Conservation (phyloP, 2,329 filamentous ascomycete species). For the Trichoderma atroviride region DNA sequence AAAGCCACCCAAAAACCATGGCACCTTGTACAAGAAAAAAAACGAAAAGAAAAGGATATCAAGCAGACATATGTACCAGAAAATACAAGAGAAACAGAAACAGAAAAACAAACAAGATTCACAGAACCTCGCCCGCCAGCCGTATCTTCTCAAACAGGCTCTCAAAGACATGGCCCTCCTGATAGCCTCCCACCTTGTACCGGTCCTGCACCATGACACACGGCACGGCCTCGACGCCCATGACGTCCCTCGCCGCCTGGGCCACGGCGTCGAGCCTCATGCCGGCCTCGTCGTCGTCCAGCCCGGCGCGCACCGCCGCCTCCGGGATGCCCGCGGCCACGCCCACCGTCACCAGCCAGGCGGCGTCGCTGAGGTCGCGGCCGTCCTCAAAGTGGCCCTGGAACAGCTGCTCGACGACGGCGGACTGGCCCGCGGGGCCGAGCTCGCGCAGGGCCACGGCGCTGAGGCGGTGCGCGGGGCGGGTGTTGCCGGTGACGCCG, state of each 20-base stretch:
- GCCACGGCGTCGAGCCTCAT: constrained; percentile 39
- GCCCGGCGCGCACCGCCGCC: constrained; percentile 34
- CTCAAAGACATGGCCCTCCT: constrained; percentile 67
- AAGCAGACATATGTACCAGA: neutral
- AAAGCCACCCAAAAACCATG: neutral
- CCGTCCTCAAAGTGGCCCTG: constrained; percentile 47
- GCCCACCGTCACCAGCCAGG: constrained; percentile 44
- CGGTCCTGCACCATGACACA: constrained; percentile 71
- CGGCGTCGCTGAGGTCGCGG: constrained; percentile 46
- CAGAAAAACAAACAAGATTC: neutral
- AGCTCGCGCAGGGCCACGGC: constrained; percentile 43
- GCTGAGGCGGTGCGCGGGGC: constrained; percentile 52
- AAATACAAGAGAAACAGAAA: neutral
- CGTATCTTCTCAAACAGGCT: constrained; percentile 64
- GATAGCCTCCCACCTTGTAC: constrained; percentile 71
- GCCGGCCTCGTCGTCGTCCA: constrained; percentile 37
- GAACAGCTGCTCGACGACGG: constrained; percentile 48
- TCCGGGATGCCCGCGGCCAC: constrained; percentile 37
- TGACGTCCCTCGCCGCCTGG: constrained; percentile 33
- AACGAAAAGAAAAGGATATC: neutral
- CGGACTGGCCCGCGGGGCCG: constrained; percentile 42
- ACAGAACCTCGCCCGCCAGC: constrained; percentile 23
- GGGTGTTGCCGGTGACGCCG: constrained; percentile 49
- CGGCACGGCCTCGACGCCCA: constrained; percentile 66
- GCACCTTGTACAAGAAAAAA: neutral